phyloP scores from a whole-genome alignment of 192 early-diverging fungal genomes.

The Coemansia sp. region DNA sequence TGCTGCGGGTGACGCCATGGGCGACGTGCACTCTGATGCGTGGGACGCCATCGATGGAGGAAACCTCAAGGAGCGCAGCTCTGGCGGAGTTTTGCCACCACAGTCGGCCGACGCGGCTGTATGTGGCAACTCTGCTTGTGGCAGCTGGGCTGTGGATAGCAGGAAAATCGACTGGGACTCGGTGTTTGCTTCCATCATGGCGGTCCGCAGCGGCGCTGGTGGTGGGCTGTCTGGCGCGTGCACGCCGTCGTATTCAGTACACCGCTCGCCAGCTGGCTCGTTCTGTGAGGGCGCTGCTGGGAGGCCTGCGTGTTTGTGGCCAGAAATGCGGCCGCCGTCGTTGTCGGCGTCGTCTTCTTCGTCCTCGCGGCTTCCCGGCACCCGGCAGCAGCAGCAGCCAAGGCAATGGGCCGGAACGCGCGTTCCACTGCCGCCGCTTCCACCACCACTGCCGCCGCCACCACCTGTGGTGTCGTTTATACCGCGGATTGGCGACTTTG shows the following conservation, averaged over 20 bases:
- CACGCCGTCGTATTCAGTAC: too few relatives aligned
- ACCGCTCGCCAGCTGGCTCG: too few relatives aligned
- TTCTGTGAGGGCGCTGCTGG: too few relatives aligned
- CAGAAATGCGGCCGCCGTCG: too few relatives aligned
- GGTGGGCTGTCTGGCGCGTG: neutral
- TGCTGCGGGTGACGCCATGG: neutral
- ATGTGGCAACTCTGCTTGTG: too few relatives aligned
- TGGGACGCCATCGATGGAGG: constrained; percentile 39
- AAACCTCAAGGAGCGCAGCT: constrained; percentile 29
- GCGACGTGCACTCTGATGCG: constrained; percentile 21
- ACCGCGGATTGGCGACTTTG: constrained; percentile 88
- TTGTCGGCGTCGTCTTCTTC: too few relatives aligned
- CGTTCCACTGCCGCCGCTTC: too few relatives aligned
- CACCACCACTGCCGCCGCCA: neutral
- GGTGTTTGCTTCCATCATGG: constrained; percentile 35
- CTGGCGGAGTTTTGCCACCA: too few relatives aligned
- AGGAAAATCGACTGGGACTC: constrained; percentile 44
- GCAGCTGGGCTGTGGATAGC: neutral
- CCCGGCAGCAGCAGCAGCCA: too few relatives aligned
- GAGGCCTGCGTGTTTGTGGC: too few relatives aligned
- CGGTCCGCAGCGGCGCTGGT: constrained; percentile 12
- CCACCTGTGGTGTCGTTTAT: constrained; percentile 38
- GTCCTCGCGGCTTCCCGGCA: too few relatives aligned
- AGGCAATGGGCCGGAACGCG: too few relatives aligned
- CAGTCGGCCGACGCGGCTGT: neutral